Evolutionary conservation across 179 eudicot species (phyloP), one percentile per base, ranked within the genome.

Genomic region (Beta corolliflora): DNA sequence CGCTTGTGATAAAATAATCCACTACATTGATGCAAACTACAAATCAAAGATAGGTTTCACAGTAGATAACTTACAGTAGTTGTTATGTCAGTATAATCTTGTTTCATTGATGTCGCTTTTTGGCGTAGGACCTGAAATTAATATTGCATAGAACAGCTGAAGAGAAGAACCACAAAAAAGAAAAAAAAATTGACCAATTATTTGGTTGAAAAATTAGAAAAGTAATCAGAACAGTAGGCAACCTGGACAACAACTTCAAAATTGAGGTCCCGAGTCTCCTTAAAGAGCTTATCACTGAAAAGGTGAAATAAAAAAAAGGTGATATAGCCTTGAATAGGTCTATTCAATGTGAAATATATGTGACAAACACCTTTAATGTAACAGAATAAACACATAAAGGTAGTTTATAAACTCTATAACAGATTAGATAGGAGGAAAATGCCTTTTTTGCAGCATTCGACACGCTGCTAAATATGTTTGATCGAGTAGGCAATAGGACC

Each of bases 241-340:
- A 96, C 99, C 99, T 96, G 99, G 84, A 93, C 97, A 81, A 94
- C 99, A 29, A 93, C 95, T 94, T 94, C 99, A 84, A 96, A 96
- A 88, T 92, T 96, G 73, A 90, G 90, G 90, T 96, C 98, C 79
- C 99, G 88, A 66, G 83, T 94, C 91, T 96, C 99, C 90, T 89
- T 94, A 82, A 90, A 96, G 69, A 96, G 90, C 88, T 94, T 96
- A 91, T 96, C 99, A 85, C 99, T 96, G 85, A 55, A 64, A 81
- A 66, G 73, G 75, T 76, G 56, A 79, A 76, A 65, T 21, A 46
- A 73, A 44, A 75, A 65, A 79, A 50, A 25, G 45, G 77, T 79
- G 59, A 74, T 71, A 82, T 61, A 82, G 25, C 77, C 77, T 60
- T 63, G 67, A 69, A 52, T 71, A 63, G 23, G 45, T 48, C 45